Conservation (phyloP, 768 basidiomycete species). For the Hirschioporus abietinus region DNA sequence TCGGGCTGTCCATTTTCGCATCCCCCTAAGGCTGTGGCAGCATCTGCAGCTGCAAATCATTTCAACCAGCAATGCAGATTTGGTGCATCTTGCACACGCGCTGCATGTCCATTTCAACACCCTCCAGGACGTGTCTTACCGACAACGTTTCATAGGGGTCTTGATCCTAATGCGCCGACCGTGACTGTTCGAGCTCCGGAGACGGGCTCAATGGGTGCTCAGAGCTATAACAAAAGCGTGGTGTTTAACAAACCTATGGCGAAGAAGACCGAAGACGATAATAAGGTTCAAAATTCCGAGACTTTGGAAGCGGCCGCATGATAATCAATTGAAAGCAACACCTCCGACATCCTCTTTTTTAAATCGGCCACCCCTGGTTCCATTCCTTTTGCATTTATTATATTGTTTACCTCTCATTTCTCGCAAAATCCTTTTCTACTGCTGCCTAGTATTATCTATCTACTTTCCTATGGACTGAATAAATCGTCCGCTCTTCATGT, state of each 20-base stretch:
- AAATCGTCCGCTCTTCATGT: neutral
- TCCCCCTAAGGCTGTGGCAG: constrained; percentile 21
- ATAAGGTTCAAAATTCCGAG: constrained; percentile 32
- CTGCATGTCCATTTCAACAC: constrained; percentile 70
- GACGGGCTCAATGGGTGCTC: constrained; percentile 56
- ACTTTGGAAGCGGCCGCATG: neutral
- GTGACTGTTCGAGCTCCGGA: constrained; percentile 59
- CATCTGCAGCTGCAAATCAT: constrained; percentile 6
- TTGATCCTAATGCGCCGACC: constrained; percentile 54
- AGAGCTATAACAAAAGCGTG: constrained; percentile 63
- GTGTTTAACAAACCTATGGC: constrained; percentile 55
- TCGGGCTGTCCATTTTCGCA: constrained; percentile 65
- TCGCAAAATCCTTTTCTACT: neutral
- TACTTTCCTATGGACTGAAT: neutral
- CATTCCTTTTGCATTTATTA: neutral
- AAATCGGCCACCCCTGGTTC: neutral
- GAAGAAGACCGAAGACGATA: constrained; percentile 42
- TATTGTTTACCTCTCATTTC: neutral
- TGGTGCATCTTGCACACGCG: constrained; percentile 79
- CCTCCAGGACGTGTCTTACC: constrained; percentile 83
- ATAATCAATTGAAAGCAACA: neutral
- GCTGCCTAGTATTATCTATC: neutral
- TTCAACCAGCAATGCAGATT: constrained; percentile 60
- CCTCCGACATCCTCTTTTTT: neutral
- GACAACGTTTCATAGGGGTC: constrained; percentile 72